Percentiles rank a stretch among this genome's conserved stretches.
These are phyloP conservation scores for Hericium alpestre DNA, from an alignment of 768 basidiomycete genomes.

Conservation along the genomic window DNA sequence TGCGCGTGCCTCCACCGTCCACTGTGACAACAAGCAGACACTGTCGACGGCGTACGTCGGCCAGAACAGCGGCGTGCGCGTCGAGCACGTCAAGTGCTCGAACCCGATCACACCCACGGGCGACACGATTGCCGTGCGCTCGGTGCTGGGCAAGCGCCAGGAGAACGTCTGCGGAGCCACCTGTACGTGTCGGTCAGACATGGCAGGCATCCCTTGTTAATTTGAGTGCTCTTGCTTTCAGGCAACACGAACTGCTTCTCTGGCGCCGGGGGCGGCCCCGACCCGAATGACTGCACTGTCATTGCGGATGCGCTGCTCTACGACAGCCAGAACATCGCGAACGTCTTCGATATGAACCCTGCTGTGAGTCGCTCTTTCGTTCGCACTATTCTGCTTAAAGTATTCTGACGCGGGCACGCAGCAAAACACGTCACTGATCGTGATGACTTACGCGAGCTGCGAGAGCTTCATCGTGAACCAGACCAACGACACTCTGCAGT, in stretches of 20 bases:
- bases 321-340: constrained; percentile 35
- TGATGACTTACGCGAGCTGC: constrained; percentile 33
- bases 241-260: constrained; percentile 32
- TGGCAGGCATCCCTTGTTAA: neutral
- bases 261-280: constrained; percentile 35
- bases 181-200: neutral
- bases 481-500: constrained; percentile 26
- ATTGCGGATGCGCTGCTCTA: constrained; percentile 39
- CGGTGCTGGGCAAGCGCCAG: neutral
- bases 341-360: constrained; percentile 5
- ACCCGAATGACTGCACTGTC: constrained; percentile 37
- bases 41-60: neutral
- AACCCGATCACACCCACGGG: neutral
- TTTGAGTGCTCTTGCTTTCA: neutral
- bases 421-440: constrained; percentile 26
- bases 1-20: neutral
- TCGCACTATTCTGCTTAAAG: neutral
- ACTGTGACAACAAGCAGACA: neutral
- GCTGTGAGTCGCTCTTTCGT: neutral
- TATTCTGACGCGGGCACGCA: neutral
- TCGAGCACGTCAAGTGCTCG: constrained; percentile 2
- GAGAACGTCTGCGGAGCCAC: neutral
- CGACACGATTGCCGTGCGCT: neutral
- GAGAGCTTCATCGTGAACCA: constrained; percentile 41
- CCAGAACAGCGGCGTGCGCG: neutral